phyloP scores from a whole-genome alignment of 2,329 filamentous ascomycete species.

The Pseudopyricularia cyperi region DNA sequence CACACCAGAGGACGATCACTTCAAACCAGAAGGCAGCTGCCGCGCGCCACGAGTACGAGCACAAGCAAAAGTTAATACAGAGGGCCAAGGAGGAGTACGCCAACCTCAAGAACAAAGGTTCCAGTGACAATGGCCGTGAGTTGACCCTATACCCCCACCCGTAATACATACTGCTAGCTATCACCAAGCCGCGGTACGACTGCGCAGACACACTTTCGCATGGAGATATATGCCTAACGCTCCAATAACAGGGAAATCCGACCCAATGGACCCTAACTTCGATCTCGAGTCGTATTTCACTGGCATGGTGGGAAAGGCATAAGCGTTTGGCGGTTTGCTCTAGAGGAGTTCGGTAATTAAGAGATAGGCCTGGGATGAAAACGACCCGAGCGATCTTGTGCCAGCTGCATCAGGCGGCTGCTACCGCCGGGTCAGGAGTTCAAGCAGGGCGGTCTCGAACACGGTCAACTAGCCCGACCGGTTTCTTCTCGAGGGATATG shows the following conservation, averaged over 20 bases:
- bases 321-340: not conserved
- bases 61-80: conserved; percentile 83
- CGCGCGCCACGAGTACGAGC: conserved; percentile 71
- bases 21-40: conserved; percentile 56
- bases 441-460: conserved; percentile 26
- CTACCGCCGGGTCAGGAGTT: conserved; percentile 12
- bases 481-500: not conserved
- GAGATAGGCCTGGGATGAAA: not conserved
- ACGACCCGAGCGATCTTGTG: not conserved
- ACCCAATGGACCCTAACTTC: conserved; percentile 80
- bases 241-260: conserved; percentile 16
- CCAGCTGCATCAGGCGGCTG: not conserved
- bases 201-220: too few relatives aligned
- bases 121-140: conserved; percentile 15
- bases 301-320: conserved; percentile 4
- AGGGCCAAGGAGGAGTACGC: conserved; percentile 85
- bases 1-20: conserved; percentile 75
- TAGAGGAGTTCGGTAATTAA: not conserved
- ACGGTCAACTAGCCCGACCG: conserved; percentile 9
- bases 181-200: too few relatives aligned
- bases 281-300: conserved; percentile 79
- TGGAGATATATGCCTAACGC: not conserved
- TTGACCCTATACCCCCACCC: conserved; percentile 3
- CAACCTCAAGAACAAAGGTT: conserved; percentile 50
- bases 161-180: too few relatives aligned